Evolutionary conservation across 1,139 yeast species (phyloP), one percentile per base, ranked within the genome.

Genomic region (Pichia cactophila): DNA sequence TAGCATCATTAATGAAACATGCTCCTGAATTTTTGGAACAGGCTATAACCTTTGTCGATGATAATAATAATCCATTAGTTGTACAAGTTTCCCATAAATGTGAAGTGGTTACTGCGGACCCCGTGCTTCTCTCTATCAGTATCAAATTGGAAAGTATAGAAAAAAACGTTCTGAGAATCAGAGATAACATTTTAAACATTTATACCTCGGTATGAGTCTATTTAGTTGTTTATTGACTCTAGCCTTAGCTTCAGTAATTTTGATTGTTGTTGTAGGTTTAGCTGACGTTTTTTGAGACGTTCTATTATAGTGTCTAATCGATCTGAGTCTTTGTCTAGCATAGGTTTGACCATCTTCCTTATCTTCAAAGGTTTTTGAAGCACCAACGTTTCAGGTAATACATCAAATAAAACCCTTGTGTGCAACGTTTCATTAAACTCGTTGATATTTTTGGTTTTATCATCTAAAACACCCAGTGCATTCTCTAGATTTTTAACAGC

Each of bases 91-190:
- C 48, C 31, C 65, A 63, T 26, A 54, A 57, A 6, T 61, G 64
- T 46, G 65, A 62, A 43, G 62, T 64, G 26, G 56, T 64, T 26
- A 63, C 66, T 8, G 57, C 64, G n/a, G 68, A 64, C 46, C 68
- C 68, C 1, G 57, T 64, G n/a, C 50, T 64, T 26, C 48, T 64
- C 11, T 59, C 65, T 0, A 57, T 63, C 14, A 59, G 65, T 45
- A 56, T 61, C 33, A 64, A 64, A 42, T 51, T 64, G 39, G 66
- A 61, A 38, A 63, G 67, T 47, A 48, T 64, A 26, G 64, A 64
- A 45, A 62, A 59, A 41, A 56, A 58, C 1, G 54, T 63, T 28
- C 42, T 45, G 9, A 57, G 59, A 16, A 51, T 63, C 20, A 43
- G 51, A 28, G 60, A 56, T 20, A 63, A 63, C 37, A 49, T 60